These are phyloP conservation scores for Hygrocybe coccinea DNA, from an alignment of 768 basidiomycete species.

Conservation along the genomic window DNA sequence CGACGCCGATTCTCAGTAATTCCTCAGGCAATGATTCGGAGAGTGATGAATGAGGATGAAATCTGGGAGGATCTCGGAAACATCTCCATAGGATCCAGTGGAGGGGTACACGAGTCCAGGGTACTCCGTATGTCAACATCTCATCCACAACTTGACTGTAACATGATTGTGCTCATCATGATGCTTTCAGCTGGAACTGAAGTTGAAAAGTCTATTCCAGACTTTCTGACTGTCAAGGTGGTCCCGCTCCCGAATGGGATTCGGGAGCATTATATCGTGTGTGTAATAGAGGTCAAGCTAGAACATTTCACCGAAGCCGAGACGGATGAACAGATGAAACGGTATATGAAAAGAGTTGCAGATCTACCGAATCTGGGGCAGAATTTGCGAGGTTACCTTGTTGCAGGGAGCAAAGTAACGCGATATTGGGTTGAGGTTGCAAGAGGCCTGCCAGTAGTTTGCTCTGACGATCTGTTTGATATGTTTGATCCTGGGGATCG, in stretches of 20 bases:
- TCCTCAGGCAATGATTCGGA: conserved; percentile 1
- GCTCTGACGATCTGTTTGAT: background rate
- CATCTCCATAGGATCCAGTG: background rate
- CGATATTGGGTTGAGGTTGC: background rate
- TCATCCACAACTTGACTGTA: background rate
- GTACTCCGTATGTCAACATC: background rate
- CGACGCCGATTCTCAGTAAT: conserved; percentile 1
- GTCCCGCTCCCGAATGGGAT: background rate
- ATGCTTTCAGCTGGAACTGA: conserved; percentile 1
- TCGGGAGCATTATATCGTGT: conserved; percentile 3
- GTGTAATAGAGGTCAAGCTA: conserved; percentile 3
- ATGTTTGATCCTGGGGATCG: conserved; percentile 1
- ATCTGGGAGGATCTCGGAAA: conserved; percentile 1
- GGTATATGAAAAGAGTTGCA: conserved; percentile 1
- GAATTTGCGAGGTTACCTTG: background rate
- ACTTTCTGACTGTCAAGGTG: conserved; percentile 4
- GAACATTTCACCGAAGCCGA: background rate
- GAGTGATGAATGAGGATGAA: background rate
- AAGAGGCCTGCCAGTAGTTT: background rate
- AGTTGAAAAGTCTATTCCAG: conserved; percentile 2
- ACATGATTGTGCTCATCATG: background rate
- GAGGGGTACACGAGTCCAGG: conserved; percentile 1
- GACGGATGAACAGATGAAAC: background rate
- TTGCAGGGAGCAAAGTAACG: background rate
- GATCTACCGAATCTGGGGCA: background rate